Evolutionary conservation across 2,329 filamentous ascomycete species (phyloP).

Genomic region (Pestalotiopsis sp.): DNA sequence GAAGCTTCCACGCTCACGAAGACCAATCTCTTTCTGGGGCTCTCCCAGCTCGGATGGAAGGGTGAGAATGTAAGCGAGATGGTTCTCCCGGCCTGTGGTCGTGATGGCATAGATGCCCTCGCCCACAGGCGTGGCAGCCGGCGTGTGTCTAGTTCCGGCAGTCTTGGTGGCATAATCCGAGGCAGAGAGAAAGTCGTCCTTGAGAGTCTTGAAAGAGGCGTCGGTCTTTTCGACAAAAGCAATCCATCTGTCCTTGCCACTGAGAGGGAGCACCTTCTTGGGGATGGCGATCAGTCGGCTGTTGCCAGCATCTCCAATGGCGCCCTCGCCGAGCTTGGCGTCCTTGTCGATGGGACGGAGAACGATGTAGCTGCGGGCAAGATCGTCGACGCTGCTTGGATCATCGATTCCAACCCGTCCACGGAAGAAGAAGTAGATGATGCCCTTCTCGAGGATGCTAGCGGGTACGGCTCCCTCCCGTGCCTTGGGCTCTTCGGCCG

Average conservation of each 20-base stretch:
- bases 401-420: slow-evolving; percentile 74
- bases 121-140: slow-evolving; percentile 74
- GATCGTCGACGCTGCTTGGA: slow-evolving; percentile 69
- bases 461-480: slow-evolving; percentile 42
- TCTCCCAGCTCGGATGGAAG: slow-evolving; percentile 71
- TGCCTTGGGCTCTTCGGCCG: slow-evolving; percentile 32
- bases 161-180: slow-evolving; percentile 79
- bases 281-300: slow-evolving; percentile 77
- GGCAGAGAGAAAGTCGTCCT: slow-evolving; percentile 69
- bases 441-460: slow-evolving; percentile 79
- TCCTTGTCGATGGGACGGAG: slow-evolving; percentile 72
- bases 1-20: slow-evolving; percentile 75
- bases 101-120: slow-evolving; percentile 87
- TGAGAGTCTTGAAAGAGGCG: slow-evolving; percentile 68
- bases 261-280: slow-evolving; percentile 80
- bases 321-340: slow-evolving; percentile 63
- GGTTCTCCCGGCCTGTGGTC: slow-evolving; percentile 69
- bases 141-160: slow-evolving; percentile 66
- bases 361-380: slow-evolving; percentile 79
- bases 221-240: slow-evolving; percentile 80
- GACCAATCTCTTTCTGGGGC: slow-evolving; percentile 75
- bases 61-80: slow-evolving; percentile 80
- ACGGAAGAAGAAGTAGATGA: slow-evolving; percentile 90
- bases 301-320: slow-evolving; percentile 56
- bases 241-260: slow-evolving; percentile 72